These are phyloP conservation scores for Fomitopsis palustris DNA, from an alignment of 1,284 basidiomycete species.

Conservation along the genomic window DNA sequence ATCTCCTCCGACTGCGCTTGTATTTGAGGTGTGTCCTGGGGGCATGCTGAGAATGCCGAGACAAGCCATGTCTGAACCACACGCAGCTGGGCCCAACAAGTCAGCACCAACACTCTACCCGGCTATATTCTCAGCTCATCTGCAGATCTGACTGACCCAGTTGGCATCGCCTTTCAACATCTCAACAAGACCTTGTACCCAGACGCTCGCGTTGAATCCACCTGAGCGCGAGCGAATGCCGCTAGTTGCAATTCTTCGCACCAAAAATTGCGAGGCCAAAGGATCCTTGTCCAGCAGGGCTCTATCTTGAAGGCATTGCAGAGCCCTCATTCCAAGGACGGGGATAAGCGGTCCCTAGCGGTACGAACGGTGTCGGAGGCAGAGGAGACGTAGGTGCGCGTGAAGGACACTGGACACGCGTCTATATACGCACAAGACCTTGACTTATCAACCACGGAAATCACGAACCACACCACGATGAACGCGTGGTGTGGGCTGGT, in stretches of 20 bases:
- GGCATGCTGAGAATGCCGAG: background rate
- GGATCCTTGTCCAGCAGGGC: conserved; percentile 28
- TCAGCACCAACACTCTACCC: background rate
- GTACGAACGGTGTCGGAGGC: background rate
- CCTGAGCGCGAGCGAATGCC: conserved; percentile 2
- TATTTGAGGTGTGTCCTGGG: conserved; percentile 4
- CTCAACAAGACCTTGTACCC: conserved; percentile 12
- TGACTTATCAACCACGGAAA: background rate
- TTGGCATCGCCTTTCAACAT: conserved; percentile 4
- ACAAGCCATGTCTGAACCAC: background rate
- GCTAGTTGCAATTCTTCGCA: background rate
- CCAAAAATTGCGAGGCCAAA: conserved; percentile 21
- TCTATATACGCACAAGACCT: background rate
- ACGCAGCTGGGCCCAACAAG: background rate
- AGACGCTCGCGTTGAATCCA: conserved; percentile 6
- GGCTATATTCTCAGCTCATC: background rate
- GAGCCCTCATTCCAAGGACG: conserved; percentile 16
- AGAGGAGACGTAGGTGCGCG: background rate
- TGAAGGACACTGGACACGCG: background rate
- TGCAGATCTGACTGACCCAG: background rate
- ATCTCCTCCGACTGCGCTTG: conserved; percentile 8
- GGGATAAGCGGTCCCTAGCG: background rate
- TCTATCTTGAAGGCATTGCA: conserved; percentile 22
- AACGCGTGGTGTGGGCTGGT: background rate
- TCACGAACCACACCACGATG: background rate